phyloP scores from a whole-genome alignment of 2,329 filamentous ascomycete species.

The Bretziella fagacearum region DNA sequence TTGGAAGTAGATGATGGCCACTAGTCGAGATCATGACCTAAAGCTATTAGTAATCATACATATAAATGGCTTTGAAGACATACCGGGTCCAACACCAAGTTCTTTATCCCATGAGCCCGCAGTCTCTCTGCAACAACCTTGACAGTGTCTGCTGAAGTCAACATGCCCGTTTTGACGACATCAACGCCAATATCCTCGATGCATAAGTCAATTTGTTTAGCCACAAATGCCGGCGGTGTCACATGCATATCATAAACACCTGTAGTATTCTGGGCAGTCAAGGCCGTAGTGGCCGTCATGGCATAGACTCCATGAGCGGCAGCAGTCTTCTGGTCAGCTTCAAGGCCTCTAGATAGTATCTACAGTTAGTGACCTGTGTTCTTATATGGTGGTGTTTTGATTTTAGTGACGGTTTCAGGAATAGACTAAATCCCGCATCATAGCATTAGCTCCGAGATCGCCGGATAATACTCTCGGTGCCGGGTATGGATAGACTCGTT shows the following conservation, averaged over 20 bases:
- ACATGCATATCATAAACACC: conserved; percentile 70
- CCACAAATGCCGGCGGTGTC: conserved; percentile 61
- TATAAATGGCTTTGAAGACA: conserved; percentile 1
- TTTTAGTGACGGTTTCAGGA: too few relatives aligned
- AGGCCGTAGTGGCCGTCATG: conserved; percentile 84
- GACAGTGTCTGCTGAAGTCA: conserved; percentile 24
- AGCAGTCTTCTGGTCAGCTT: conserved; percentile 91
- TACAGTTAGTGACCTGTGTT: background rate
- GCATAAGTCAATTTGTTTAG: conserved; percentile 70
- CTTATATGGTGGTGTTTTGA: background rate
- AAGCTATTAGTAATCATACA: background rate
- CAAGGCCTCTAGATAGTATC: conserved; percentile 50
- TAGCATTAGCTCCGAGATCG: background rate
- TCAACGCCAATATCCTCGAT: conserved; percentile 73
- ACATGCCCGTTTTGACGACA: conserved; percentile 65
- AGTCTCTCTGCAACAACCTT: conserved; percentile 22
- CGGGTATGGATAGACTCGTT: background rate
- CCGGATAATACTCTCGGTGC: too few relatives aligned
- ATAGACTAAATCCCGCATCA: too few relatives aligned
- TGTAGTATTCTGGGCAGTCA: conserved; percentile 90
- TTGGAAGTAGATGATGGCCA: conserved; percentile 51
- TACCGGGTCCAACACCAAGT: conserved; percentile 26
- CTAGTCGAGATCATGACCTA: conserved; percentile 86
- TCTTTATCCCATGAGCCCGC: conserved; percentile 14
- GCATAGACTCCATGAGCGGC: conserved; percentile 86